Evolutionary conservation across 192 early-diverging fungal genomes (phyloP), one percentile per base, ranked within the genome.

Genomic region (Lobulomyces angularis): DNA sequence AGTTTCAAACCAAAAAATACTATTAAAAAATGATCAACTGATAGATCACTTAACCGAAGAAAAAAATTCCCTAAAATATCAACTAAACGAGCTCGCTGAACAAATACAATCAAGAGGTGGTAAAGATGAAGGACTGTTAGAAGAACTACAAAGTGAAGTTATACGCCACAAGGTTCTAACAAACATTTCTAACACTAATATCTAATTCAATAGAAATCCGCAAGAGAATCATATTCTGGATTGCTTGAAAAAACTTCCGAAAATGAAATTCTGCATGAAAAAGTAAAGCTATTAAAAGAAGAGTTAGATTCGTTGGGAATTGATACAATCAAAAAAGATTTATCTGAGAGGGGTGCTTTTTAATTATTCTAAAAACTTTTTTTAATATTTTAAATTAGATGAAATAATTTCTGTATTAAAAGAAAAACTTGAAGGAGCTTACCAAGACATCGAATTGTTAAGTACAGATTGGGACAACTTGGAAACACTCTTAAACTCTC

Each of bases 391-490:
- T 37, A 24, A 43, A 3, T 43, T 43, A 65, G 69, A 72, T 23
- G 44, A 43, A 7, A 16, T 31, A n/a, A 69, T 74, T 20, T 41
- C 14, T 29, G 37, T 27, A 5, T 40, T 71, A 41, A 32, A 50
- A 19, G 31, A 43, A 8, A 55, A 69, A 39, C 48, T 74, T 14
- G 35, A 50, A 29, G 53, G 65, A 29, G 35, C 64, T 3, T 51
- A 64, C 18, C 45, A 30, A 3, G 71, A 74, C 33, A 65, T 74
- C 45, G 65, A 72, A 51, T 39, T 69, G 18, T 52, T 74, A 5
- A 60, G 54, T 26, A 8, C 64, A n/a, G 71, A 74, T 42, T 74
- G 67, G 67, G 62, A 67, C 35, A 24, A 58, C 29, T 45, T 74
- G 11, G 68, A 71, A 43, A 19, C 46, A 20, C 35, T 49, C 8